Conservation (phyloP, 1,139 yeast species). For the Neolecta irregularis region DNA sequence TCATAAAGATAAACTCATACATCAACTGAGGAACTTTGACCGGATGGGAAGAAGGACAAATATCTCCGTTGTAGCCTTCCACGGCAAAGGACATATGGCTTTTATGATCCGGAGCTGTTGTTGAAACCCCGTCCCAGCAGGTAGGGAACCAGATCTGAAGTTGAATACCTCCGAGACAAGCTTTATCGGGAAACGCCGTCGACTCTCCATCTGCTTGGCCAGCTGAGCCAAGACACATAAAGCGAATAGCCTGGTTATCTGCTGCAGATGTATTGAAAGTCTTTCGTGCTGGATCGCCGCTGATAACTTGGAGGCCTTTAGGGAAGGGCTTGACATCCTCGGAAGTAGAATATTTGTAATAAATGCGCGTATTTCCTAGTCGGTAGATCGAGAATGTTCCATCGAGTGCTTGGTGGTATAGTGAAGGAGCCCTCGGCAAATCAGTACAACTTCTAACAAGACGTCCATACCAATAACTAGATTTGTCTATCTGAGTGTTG, state of each 20-base stretch:
- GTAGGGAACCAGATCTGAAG: conserved; percentile 12
- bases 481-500: conserved; percentile 8
- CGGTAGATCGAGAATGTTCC: background rate
- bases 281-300: conserved; percentile 10
- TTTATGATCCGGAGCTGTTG: conserved; percentile 11
- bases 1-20: conserved; percentile 9
- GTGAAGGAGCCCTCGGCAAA: too few species aligned
- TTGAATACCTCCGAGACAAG: conserved; percentile 12
- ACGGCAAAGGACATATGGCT: conserved; percentile 12
- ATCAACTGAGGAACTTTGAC: conserved; percentile 9
- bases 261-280: conserved; percentile 3
- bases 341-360: background rate
- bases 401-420: conserved; percentile 2
- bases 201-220: conserved; percentile 10
- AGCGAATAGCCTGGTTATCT: conserved; percentile 10
- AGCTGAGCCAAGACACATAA: conserved; percentile 9
- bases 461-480: conserved; percentile 13
- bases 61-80: conserved; percentile 7
- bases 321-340: conserved; percentile 8
- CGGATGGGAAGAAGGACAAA: conserved; percentile 11
- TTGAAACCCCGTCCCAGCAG: conserved; percentile 14
- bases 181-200: conserved; percentile 5
- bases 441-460: too few species aligned
- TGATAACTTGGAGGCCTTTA: conserved; percentile 13
- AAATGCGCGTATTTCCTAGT: background rate